Conservation (phyloP, 2,329 filamentous ascomycete species). For the Davidsoniella neocaledoniae region DNA sequence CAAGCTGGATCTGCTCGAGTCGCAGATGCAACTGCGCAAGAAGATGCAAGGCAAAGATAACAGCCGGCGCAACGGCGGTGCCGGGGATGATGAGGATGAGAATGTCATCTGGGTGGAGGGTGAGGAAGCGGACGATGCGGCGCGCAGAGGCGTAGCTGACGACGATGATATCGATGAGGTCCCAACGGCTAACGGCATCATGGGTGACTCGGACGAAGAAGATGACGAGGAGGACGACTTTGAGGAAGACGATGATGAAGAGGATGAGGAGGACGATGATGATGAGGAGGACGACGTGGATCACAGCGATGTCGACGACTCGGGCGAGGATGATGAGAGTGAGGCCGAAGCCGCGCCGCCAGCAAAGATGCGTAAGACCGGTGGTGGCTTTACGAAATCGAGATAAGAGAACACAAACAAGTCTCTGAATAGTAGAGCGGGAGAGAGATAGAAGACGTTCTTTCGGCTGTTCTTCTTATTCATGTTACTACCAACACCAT, state of each 20-base stretch:
- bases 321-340: conserved; percentile 39
- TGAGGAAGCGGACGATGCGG: conserved; percentile 31
- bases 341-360: conserved; percentile 33
- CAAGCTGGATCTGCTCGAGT: conserved; percentile 84
- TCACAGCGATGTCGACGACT: conserved; percentile 39
- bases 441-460: background rate
- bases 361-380: conserved; percentile 27
- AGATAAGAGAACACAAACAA: conserved; percentile 17
- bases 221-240: conserved; percentile 30
- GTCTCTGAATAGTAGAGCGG: no score
- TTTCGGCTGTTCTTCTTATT: background rate
- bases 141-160: conserved; percentile 24
- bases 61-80: conserved; percentile 20
- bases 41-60: conserved; percentile 34
- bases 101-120: conserved; percentile 81
- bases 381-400: conserved; percentile 22
- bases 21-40: conserved; percentile 68
- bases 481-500: background rate
- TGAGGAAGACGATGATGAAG: conserved; percentile 25
- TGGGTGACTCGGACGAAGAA: conserved; percentile 44
- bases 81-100: conserved; percentile 32
- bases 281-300: conserved; percentile 43
- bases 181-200: conserved; percentile 34
- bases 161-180: conserved; percentile 43
- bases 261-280: conserved; percentile 28